Evolutionary conservation across 2,329 filamentous ascomycete genomes (phyloP).

Genomic region (Rhinocladiella mackenziei): DNA sequence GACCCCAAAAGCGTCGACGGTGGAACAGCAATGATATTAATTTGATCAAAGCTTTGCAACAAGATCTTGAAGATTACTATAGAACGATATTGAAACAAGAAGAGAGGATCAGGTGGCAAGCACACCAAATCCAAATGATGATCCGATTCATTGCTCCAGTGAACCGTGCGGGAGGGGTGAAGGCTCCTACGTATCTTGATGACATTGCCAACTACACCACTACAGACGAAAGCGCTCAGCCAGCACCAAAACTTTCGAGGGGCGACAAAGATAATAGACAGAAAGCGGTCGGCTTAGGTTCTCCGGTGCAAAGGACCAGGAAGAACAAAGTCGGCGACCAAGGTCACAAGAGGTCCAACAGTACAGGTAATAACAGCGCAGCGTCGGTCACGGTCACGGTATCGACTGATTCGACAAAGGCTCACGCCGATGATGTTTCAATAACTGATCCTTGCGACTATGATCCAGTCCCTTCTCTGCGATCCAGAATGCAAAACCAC

Average conservation of each 20-base stretch:
- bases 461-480: conserved; percentile 5
- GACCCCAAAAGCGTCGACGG: conserved; percentile 16
- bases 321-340: conserved; percentile 1
- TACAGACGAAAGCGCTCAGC: conserved; percentile 1
- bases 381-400: background rate
- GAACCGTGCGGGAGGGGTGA: conserved; percentile 10
- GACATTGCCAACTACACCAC: conserved; percentile 6
- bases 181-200: conserved; percentile 1
- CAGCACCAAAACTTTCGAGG: background rate
- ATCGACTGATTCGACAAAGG: conserved; percentile 6
- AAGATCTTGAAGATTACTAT: conserved; percentile 20
- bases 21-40: conserved; percentile 25
- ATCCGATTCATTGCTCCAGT: conserved; percentile 20
- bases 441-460: conserved; percentile 19
- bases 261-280: background rate
- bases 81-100: conserved; percentile 20
- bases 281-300: background rate
- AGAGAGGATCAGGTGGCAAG: conserved; percentile 19
- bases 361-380: conserved; percentile 5
- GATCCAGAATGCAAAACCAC: background rate
- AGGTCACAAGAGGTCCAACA: conserved; percentile 5
- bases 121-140: conserved; percentile 22
- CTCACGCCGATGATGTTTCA: conserved; percentile 9
- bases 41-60: conserved; percentile 15
- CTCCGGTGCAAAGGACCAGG: background rate